phyloP scores from a whole-genome alignment of 306 rosid species.

The Citrullus mucosospermus region DNA sequence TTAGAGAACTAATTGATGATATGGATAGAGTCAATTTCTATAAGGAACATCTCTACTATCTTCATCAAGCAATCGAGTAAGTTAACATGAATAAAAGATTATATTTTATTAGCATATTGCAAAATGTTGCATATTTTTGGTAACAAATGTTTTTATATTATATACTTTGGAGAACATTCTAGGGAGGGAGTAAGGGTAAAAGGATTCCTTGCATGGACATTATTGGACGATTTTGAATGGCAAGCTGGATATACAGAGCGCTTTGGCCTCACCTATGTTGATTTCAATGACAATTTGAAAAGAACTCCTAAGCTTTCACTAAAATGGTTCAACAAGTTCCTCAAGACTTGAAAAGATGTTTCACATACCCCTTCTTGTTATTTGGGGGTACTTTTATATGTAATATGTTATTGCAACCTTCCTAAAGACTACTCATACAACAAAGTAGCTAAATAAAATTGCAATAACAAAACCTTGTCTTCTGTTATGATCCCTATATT shows the following conservation, averaged over 20 bases:
- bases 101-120: too few species aligned
- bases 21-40: background rate
- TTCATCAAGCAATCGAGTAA: background rate
- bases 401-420: background rate
- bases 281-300: background rate
- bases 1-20: background rate
- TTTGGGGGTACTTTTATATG: too few species aligned
- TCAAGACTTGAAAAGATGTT: background rate
- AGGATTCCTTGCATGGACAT: background rate
- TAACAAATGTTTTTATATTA: background rate
- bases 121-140: too few species aligned
- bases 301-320: background rate
- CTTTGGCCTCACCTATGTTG: background rate
- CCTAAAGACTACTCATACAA: background rate
- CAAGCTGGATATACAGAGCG: background rate
- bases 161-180: background rate
- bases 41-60: background rate
- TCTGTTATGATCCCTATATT: background rate
- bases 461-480: background rate
- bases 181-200: background rate
- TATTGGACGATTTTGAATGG: background rate
- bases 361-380: too few species aligned
- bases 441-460: background rate
- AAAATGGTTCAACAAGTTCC: background rate
- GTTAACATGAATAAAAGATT: background rate